Percentiles rank a stretch among this genome's conserved stretches.
Conservation (phyloP, 164 flowering plant species). For the Piper longum region DNA sequence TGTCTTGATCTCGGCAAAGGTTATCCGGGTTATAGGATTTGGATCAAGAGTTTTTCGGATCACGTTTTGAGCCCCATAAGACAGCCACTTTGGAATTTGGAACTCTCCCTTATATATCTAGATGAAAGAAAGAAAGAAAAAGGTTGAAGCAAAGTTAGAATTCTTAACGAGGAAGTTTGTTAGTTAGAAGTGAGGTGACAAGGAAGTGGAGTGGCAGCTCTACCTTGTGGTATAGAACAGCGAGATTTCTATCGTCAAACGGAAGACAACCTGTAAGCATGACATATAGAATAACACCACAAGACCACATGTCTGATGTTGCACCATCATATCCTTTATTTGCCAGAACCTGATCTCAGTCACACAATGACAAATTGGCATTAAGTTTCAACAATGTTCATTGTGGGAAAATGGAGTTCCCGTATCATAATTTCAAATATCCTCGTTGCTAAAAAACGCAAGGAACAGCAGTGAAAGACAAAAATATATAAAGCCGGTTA, state of each 20-base stretch:
- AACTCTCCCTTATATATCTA: conserved; percentile 72
- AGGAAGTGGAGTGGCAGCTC: neutral
- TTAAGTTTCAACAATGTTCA: neutral
- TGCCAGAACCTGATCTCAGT: conserved; percentile 30
- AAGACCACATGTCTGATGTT: conserved; percentile 85
- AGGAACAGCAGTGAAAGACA: too few relatives aligned
- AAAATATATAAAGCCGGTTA: neutral
- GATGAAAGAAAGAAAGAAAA: neutral
- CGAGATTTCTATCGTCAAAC: conserved; percentile 85
- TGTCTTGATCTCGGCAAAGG: conserved; percentile 50
- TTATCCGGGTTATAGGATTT: conserved; percentile 69
- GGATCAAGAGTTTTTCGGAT: conserved; percentile 78
- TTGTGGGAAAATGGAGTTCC: too few relatives aligned
- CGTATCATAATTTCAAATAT: too few relatives aligned
- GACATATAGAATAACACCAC: conserved; percentile 84
- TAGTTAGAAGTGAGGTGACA: neutral
- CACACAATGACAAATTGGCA: neutral
- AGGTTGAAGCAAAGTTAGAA: neutral
- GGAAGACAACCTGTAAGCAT: conserved; percentile 83
- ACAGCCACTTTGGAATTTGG: conserved; percentile 76
- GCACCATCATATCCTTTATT: conserved; percentile 87
- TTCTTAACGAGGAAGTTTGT: neutral
- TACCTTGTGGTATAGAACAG: conserved; percentile 93
- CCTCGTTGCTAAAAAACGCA: too few relatives aligned
- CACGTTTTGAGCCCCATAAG: conserved; percentile 60